Conservation (phyloP, 495 filamentous ascomycete genomes). For the Letharia lupina region DNA sequence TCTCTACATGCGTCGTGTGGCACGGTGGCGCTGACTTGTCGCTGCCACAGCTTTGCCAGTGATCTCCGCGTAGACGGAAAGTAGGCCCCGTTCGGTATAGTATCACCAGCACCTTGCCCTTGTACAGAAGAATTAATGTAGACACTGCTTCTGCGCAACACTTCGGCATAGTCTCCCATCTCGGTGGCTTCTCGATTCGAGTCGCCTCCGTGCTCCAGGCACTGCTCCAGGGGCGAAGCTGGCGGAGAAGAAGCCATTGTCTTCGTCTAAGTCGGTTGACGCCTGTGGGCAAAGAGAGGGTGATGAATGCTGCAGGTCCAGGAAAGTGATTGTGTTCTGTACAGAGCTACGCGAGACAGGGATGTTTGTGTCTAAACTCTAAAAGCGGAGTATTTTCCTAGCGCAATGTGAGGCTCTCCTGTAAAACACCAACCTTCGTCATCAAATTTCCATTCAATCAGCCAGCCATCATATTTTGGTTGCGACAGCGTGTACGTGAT, state of each 20-base stretch:
- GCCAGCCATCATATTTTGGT: not conserved
- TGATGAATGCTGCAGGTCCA: not conserved
- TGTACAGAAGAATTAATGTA: not conserved
- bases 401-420: not conserved
- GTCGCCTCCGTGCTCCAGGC: not conserved
- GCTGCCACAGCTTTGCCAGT: slow-evolving; percentile 17
- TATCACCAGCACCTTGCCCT: not conserved
- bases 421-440: not conserved
- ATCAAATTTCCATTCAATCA: not conserved
- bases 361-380: too few relatives aligned
- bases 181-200: slow-evolving; percentile 14
- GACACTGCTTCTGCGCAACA: not conserved
- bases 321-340: too few relatives aligned
- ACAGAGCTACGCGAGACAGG: too few relatives aligned
- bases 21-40: slow-evolving; percentile 22
- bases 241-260: not conserved
- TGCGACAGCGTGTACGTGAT: not conserved
- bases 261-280: not conserved
- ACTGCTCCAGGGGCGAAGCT: slow-evolving; percentile 1
- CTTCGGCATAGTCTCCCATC: not conserved
- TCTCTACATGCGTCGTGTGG: slow-evolving; percentile 23
- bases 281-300: not conserved
- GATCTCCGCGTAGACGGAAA: slow-evolving; percentile 2
- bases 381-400: not conserved
- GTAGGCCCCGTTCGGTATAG: not conserved